Base-by-base conservation (phyloP, 192 early-diverging fungal genomes). In the Coemansia pectinata region DNA sequence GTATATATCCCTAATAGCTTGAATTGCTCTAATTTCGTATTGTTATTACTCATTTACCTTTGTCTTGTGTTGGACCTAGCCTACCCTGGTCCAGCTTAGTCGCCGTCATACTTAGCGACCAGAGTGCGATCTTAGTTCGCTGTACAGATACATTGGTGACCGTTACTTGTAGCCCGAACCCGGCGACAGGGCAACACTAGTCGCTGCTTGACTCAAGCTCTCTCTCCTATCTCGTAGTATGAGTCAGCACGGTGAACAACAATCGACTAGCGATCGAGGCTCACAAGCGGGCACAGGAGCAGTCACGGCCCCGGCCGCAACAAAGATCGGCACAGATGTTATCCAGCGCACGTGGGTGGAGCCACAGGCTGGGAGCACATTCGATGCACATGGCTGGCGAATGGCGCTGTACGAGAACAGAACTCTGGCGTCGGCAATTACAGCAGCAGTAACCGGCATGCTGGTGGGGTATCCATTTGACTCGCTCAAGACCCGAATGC, bases 401-500 rank as follows among this genome's bases (percentile, higher is more conserved):
- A 41, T 66, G 44, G 44, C 41, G 14, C 63, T 79, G 25, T 82
- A 82, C 33, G 80, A 82, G 48, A 82, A 92, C 71, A 82, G 88
- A 36, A 92, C 90, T 7, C 80, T 90, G 21, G 75, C 88, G 38
- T 88, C 90, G 11, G 91, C 91, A 29, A 88, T 90, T 19, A 85
- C 85, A 25, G 91, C 91, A 10, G 89, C 91, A 5, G 86, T 91
- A 4, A 81, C 85, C 9, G 88, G 90, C 34, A 89, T 89, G 33
- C 66, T 90, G 40, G 88, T 87, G 33, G 91, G 91, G 19, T 93
- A 88, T 71, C 91, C 91, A 78, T 97, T 97, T 81, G 97, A 98
- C 79, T 93, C 94, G 23, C 84, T 98, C 44, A 98, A 98, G 84
- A 98, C 97, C 17, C 84, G 96, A 58, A 95, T 98, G 94, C 97